phyloP scores from a whole-genome alignment of 2,329 filamentous ascomycete genomes.

The Aspergillus sp. region DNA sequence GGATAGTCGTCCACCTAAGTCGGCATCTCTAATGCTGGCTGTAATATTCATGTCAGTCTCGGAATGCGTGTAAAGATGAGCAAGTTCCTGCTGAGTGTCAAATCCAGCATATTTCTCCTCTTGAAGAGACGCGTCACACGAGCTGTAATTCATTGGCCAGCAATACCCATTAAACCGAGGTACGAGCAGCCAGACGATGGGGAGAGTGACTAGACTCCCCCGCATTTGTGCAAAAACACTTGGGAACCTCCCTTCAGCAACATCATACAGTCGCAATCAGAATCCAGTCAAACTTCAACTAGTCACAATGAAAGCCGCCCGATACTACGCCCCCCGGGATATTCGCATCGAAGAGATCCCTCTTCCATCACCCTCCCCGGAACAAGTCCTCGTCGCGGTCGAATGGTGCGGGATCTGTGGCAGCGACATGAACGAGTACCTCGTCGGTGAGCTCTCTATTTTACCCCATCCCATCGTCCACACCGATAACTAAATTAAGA shows the following conservation, averaged over 20 bases:
- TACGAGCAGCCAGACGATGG: no score
- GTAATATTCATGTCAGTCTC: no score
- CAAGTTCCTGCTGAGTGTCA: no score
- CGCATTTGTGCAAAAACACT: background rate
- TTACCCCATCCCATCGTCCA: background rate
- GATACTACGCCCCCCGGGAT: conserved; percentile 10
- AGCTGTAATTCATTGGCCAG: background rate
- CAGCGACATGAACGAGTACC: conserved; percentile 13
- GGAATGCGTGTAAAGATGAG: background rate
- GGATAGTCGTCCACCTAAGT: no score
- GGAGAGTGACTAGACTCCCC: background rate
- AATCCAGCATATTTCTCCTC: background rate
- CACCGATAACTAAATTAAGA: background rate
- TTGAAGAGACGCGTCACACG: background rate
- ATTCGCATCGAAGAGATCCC: conserved; percentile 10
- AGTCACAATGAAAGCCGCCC: conserved; percentile 11
- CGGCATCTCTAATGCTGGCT: no score
- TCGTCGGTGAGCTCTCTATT: background rate
- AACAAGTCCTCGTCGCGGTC: conserved; percentile 11
- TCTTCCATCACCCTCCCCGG: background rate
- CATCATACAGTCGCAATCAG: no score
- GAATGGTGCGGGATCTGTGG: conserved; percentile 18
- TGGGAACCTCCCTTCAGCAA: no score
- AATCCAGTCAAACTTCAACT: background rate
- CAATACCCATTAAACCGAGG: background rate